Conservation (phyloP, 1,139 yeast genomes). For the Chernovozyma sophiae-reginae region DNA sequence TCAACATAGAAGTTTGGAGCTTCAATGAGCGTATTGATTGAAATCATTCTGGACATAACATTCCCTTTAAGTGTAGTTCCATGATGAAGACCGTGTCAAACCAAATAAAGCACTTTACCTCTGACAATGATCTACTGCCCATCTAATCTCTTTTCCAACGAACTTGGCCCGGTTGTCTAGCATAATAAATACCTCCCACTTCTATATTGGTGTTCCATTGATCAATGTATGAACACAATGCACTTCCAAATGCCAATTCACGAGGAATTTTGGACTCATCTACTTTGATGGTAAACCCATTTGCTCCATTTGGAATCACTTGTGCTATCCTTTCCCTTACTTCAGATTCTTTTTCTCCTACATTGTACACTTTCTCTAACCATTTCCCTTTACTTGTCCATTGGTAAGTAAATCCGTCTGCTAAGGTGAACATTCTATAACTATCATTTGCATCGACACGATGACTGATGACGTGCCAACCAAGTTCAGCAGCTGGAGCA, state of each 20-base stretch:
- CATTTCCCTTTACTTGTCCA: conserved; percentile 61
- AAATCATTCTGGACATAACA: too few species aligned
- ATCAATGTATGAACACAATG: conserved; percentile 56
- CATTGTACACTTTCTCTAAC: conserved; percentile 51
- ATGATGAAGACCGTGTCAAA: too few species aligned
- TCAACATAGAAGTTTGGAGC: too few species aligned
- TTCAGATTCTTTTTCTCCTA: conserved; percentile 61
- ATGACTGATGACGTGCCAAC: conserved; percentile 61
- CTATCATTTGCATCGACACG: conserved; percentile 59
- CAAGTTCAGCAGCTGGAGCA: conserved; percentile 50
- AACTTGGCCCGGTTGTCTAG: conserved; percentile 46
- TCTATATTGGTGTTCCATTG: conserved; percentile 62
- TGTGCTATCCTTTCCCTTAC: conserved; percentile 56
- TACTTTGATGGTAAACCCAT: conserved; percentile 50
- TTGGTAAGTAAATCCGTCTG: conserved; percentile 57
- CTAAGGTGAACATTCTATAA: conserved; percentile 54
- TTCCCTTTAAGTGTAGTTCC: too few species aligned
- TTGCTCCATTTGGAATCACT: conserved; percentile 43
- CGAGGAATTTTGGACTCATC: conserved; percentile 52
- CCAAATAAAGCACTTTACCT: too few species aligned
- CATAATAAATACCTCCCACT: conserved; percentile 59
- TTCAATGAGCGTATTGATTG: too few species aligned
- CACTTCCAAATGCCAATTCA: conserved; percentile 56
- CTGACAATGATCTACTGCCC: too few species aligned
- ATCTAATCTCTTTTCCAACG: conserved; percentile 56